Conservation (phyloP, 1,284 basidiomycete species). For the Chiua sp. region DNA sequence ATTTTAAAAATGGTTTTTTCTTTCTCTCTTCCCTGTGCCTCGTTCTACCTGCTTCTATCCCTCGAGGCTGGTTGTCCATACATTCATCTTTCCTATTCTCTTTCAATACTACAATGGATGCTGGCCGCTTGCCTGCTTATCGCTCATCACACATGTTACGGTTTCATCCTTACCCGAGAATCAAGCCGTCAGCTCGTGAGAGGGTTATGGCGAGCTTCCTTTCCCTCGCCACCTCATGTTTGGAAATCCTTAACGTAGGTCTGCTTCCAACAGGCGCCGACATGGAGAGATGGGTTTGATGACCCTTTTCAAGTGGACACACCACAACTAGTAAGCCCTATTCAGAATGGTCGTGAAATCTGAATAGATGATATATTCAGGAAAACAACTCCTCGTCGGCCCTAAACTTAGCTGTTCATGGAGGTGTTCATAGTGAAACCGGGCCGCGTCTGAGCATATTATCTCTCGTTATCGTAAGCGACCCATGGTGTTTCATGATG, state of each 20-base stretch:
- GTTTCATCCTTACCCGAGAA: slow-evolving; percentile 36
- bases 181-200: slow-evolving; percentile 29
- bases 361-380: slow-evolving; percentile 14
- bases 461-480: slow-evolving; percentile 31
- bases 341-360: not conserved
- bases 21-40: slow-evolving; percentile 2
- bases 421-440: not conserved
- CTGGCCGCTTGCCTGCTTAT: slow-evolving; percentile 25
- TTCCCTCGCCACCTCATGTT: slow-evolving; percentile 3
- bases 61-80: slow-evolving; percentile 1
- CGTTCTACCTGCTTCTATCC: not conserved
- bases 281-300: not conserved
- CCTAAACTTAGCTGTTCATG: slow-evolving; percentile 16
- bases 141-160: slow-evolving; percentile 36
- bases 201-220: slow-evolving; percentile 26
- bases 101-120: slow-evolving; percentile 26
- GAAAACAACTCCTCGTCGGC: slow-evolving; percentile 6
- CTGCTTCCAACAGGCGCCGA: slow-evolving; percentile 8
- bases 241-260: slow-evolving; percentile 9
- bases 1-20: slow-evolving; percentile 15
- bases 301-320: not conserved
- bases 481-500: not conserved
- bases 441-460: slow-evolving; percentile 23
- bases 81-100: not conserved
- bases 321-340: slow-evolving; percentile 6